Percentiles rank a stretch among this genome's conserved stretches.
Evolutionary conservation across 1,139 yeast genomes (phyloP).

Genomic region (Magnusiomyces clavatus): DNA sequence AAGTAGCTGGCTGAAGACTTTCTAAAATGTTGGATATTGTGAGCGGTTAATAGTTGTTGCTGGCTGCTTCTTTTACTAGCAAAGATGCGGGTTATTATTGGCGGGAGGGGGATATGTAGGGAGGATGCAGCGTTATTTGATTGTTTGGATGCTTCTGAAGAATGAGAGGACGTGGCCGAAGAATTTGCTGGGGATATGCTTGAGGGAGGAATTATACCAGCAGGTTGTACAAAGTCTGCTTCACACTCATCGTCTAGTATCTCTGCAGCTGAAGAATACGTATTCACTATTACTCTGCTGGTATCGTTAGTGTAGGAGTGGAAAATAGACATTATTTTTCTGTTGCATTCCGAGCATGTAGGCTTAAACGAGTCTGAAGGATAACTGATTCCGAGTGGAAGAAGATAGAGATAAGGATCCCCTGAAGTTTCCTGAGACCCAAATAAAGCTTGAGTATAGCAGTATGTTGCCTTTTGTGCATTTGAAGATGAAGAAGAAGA

Average conservation of each 20-base stretch:
- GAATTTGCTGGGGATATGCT: not conserved
- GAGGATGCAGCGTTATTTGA: not conserved
- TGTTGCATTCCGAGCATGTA: conserved; percentile 25
- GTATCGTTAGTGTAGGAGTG: conserved; percentile 22
- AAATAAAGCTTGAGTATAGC: conserved; percentile 28
- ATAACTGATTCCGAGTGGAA: conserved; percentile 27
- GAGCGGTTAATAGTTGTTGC: no score
- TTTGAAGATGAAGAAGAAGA: not conserved
- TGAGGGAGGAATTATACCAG: conserved; percentile 1
- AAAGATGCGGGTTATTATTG: no score
- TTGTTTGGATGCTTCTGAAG: not conserved
- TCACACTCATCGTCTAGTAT: no score
- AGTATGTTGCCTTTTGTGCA: conserved; percentile 18
- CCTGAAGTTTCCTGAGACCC: conserved; percentile 16
- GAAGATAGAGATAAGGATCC: conserved; percentile 29
- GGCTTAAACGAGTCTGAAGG: conserved; percentile 19
- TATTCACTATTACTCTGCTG: conserved; percentile 21
- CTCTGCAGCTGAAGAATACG: conserved; percentile 26
- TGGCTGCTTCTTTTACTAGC: no score
- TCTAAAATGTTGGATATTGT: no score
- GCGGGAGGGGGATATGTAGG: no score
- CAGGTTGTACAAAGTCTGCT: no score
- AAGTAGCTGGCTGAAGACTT: no score
- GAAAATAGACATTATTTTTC: conserved; percentile 23
- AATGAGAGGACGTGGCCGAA: not conserved